A percentile compares a stretch with the other conserved stretches of the same genome.
These are phyloP conservation scores for Trapa incisa DNA, from an alignment of 345 rosid genomes.

Conservation along the genomic window DNA sequence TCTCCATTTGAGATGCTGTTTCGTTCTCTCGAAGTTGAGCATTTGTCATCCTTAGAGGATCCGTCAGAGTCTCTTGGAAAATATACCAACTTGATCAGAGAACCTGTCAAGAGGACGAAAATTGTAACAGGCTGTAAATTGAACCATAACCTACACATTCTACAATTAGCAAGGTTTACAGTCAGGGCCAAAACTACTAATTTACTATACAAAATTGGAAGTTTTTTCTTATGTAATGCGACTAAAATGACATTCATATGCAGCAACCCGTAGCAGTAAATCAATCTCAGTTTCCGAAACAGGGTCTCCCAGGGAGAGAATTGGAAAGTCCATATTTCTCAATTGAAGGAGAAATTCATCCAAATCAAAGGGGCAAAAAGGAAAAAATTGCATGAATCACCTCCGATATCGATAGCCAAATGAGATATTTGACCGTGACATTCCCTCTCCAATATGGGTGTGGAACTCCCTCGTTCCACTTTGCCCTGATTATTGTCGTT, in stretches of 20 bases:
- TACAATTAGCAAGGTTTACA: neutral
- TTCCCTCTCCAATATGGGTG: slow-evolving; percentile 7
- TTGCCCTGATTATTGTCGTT: neutral
- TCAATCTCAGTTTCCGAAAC: neutral
- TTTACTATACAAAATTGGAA: neutral
- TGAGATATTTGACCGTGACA: slow-evolving; percentile 38
- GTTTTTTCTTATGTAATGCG: neutral
- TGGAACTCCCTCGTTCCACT: slow-evolving; percentile 1
- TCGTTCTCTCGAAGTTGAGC: slow-evolving; percentile 19
- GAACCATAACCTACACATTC: neutral
- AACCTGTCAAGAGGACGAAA: slow-evolving; percentile 33
- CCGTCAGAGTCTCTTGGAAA: slow-evolving; percentile 29
- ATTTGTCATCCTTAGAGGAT: slow-evolving; percentile 15
- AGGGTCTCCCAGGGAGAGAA: neutral
- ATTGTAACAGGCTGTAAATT: neutral
- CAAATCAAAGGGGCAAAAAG: neutral
- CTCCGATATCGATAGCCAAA: slow-evolving; percentile 88
- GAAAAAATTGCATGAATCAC: slow-evolving; percentile 11
- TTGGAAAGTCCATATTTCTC: neutral
- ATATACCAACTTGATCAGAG: slow-evolving; percentile 77
- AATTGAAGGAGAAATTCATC: neutral
- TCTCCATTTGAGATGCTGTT: slow-evolving; percentile 14
- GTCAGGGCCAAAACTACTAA: neutral
- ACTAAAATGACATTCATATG: neutral
- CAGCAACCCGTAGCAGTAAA: neutral